phyloP scores from a whole-genome alignment of 495 filamentous ascomycete species.

The Massariosphaeria phaeospora region DNA sequence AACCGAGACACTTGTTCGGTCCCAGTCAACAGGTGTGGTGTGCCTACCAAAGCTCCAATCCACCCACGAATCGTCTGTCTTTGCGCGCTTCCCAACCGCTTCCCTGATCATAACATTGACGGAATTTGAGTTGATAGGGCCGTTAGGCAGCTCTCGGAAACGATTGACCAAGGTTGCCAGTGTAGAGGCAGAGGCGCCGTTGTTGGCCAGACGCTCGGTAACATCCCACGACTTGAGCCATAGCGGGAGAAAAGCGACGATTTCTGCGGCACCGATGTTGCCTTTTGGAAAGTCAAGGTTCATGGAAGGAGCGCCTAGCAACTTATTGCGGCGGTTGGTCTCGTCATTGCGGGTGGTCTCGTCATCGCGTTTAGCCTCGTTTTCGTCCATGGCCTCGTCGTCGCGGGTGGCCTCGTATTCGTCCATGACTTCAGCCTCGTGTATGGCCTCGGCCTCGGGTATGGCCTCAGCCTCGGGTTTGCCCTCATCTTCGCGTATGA shows the following conservation, averaged over 20 bases:
- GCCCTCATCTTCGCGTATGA: no score
- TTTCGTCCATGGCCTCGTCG: no score
- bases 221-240: slow-evolving; percentile 21
- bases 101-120: slow-evolving; percentile 3
- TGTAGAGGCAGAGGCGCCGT: not conserved
- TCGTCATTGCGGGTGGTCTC: no score
- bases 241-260: slow-evolving; percentile 15
- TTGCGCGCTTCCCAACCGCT: not conserved
- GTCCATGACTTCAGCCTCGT: no score
- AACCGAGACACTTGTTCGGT: not conserved
- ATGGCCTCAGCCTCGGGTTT: no score
- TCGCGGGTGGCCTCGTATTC: no score
- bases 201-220: slow-evolving; percentile 10
- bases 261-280: slow-evolving; percentile 16
- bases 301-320: slow-evolving; percentile 4
- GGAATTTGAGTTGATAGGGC: not conserved
- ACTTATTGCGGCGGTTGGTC: no score
- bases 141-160: not conserved
- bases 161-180: slow-evolving; percentile 17
- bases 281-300: slow-evolving; percentile 16
- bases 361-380: no score
- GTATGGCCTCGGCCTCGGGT: no score
- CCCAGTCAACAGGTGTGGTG: not conserved
- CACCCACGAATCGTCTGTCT: no score
- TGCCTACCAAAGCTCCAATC: slow-evolving; percentile 5